Conservation (phyloP, 164 flowering plant genomes). For the Vitis cinerea region DNA sequence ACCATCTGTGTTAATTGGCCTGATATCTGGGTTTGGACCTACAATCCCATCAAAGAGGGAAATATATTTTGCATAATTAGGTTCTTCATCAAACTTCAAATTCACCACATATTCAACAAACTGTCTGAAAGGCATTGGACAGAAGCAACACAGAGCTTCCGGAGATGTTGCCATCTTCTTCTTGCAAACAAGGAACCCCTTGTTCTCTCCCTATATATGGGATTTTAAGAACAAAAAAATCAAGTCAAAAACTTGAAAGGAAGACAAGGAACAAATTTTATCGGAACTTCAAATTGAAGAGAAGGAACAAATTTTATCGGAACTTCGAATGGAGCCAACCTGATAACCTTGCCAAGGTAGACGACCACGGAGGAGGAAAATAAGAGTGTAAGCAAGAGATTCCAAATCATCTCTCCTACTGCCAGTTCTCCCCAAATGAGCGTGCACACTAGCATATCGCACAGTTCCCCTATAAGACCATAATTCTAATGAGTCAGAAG, state of each 20-base stretch:
- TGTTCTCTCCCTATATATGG: slow-evolving; percentile 59
- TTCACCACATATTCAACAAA: slow-evolving; percentile 63
- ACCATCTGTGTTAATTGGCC: slow-evolving; percentile 69
- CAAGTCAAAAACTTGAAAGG: background rate
- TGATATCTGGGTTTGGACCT: slow-evolving; percentile 49
- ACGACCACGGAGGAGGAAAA: slow-evolving; percentile 63
- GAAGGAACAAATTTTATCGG: background rate
- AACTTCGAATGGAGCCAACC: slow-evolving; percentile 24
- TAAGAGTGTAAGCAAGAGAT: slow-evolving; percentile 68
- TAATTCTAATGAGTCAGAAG: background rate
- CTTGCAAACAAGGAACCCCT: slow-evolving; percentile 66
- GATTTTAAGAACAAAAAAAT: background rate
- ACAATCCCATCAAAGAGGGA: slow-evolving; percentile 61
- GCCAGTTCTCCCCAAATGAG: slow-evolving; percentile 64
- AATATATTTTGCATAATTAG: slow-evolving; percentile 57
- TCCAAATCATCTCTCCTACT: slow-evolving; percentile 73
- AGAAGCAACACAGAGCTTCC: slow-evolving; percentile 50
- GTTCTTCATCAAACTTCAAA: slow-evolving; percentile 69
- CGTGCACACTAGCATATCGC: slow-evolving; percentile 72
- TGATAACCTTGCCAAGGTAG: slow-evolving; percentile 77
- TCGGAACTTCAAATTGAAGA: background rate
- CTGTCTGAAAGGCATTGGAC: slow-evolving; percentile 54
- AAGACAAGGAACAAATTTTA: background rate
- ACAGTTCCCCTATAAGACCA: slow-evolving; percentile 54
- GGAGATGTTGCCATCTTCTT: slow-evolving; percentile 72